phyloP scores from a whole-genome alignment of 306 rosid species.

The Malus asiatica region DNA sequence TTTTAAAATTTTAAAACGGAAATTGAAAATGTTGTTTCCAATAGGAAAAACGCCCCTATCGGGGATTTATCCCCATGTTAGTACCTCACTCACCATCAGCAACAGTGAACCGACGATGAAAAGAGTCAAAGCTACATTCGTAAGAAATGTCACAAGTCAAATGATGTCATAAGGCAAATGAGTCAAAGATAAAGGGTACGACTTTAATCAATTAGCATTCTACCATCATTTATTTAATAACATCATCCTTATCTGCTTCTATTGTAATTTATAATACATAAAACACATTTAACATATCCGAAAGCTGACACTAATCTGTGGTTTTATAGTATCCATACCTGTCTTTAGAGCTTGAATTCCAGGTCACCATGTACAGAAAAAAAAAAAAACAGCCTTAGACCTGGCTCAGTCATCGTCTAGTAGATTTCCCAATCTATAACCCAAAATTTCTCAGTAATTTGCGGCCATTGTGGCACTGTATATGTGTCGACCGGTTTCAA shows the following conservation, averaged over 20 bases:
- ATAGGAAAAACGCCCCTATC: no score
- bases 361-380: constrained; percentile 9
- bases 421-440: not conserved
- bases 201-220: not conserved
- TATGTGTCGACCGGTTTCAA: not conserved
- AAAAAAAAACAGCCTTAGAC: constrained; percentile 3
- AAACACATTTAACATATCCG: not conserved
- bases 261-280: not conserved
- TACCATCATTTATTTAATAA: not conserved
- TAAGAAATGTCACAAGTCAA: not conserved
- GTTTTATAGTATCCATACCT: not conserved
- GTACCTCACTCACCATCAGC: no score
- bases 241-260: not conserved
- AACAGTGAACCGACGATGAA: no score
- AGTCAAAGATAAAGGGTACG: not conserved
- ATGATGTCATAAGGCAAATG: not conserved
- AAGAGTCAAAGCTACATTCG: no score
- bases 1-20: no score
- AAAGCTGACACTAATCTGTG: not conserved
- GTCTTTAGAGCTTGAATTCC: not conserved
- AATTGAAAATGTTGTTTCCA: no score
- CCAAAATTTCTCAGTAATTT: constrained; percentile 20
- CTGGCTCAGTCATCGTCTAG: constrained; percentile 6
- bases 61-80: no score
- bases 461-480: constrained; percentile 7